Conservation (phyloP, 73 alveolate species). For the Paramecium pentaurelia region DNA sequence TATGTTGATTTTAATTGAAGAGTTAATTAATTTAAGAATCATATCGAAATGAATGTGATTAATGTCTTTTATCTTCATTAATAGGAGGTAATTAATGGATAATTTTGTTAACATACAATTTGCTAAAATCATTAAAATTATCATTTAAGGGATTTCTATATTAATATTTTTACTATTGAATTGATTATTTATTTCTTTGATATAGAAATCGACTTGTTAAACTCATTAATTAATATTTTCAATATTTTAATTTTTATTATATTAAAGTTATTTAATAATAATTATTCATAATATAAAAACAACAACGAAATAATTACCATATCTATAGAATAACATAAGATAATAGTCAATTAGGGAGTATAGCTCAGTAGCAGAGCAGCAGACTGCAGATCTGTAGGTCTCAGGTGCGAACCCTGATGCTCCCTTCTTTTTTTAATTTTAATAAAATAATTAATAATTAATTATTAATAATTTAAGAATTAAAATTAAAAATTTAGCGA, state of each 20-base stretch:
- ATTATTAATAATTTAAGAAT: not conserved
- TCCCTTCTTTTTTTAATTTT: conserved; percentile 38
- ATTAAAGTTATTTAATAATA: not conserved
- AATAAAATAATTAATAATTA: not conserved
- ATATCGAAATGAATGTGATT: not conserved
- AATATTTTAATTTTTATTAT: not conserved
- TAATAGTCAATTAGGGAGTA: conserved; percentile 21
- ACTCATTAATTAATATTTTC: not conserved
- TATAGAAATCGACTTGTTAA: not conserved
- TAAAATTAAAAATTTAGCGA: not conserved
- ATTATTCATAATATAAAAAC: not conserved
- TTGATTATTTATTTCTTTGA: not conserved
- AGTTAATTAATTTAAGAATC: not conserved
- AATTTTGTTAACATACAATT: not conserved
- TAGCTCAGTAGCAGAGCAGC: conserved; percentile 59
- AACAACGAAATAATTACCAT: not conserved
- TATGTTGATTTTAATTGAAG: not conserved
- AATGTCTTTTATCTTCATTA: not conserved
- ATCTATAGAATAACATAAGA: not conserved
- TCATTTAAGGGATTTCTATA: not conserved
- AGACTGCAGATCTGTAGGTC: conserved; percentile 58
- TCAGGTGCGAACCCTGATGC: conserved; percentile 51
- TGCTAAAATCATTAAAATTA: not conserved
- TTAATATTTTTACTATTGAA: not conserved
- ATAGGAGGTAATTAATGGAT: not conserved